Evolutionary conservation across 768 basidiomycete genomes (phyloP).

Genomic region (Terana coerulea): DNA sequence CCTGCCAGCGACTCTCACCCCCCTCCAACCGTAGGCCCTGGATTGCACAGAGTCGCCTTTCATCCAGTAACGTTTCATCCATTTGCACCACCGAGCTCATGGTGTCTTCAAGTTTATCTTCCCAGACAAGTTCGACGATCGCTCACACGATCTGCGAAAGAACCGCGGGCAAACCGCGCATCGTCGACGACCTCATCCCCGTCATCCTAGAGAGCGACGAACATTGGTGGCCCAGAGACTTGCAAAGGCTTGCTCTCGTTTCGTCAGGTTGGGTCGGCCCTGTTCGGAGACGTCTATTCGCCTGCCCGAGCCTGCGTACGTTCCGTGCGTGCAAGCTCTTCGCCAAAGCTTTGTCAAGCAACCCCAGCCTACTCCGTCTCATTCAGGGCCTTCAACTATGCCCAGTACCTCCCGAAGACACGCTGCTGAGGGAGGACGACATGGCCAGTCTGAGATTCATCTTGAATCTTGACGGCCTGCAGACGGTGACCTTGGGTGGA

Average conservation of each 20-base stretch:
- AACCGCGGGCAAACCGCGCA: conserved; percentile 16
- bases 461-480: conserved; percentile 40
- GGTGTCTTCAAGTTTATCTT: no score
- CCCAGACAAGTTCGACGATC: no score
- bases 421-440: conserved; percentile 14
- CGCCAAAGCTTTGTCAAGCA: conserved; percentile 37
- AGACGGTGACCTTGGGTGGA: conserved; percentile 44
- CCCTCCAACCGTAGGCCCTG: no score
- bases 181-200: conserved; percentile 50
- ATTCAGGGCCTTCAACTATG: conserved; percentile 41
- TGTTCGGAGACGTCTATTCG: conserved; percentile 42
- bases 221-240: conserved; percentile 54
- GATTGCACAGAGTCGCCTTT: no score
- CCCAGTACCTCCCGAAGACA: conserved; percentile 22
- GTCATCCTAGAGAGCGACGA: conserved; percentile 45
- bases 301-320: conserved; percentile 37
- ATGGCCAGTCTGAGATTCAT: conserved; percentile 38
- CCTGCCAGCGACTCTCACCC: no score
- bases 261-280: conserved; percentile 46
- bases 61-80: no score
- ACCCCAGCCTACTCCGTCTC: conserved; percentile 32
- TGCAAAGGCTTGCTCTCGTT: conserved; percentile 44
- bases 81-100: no score
- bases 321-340: conserved; percentile 40
- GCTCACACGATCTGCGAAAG: no score